A percentile compares a stretch with the other conserved stretches of the same genome.
Conservation (phyloP, 2,329 filamentous ascomycete species). For the Aureobasidium sp. region DNA sequence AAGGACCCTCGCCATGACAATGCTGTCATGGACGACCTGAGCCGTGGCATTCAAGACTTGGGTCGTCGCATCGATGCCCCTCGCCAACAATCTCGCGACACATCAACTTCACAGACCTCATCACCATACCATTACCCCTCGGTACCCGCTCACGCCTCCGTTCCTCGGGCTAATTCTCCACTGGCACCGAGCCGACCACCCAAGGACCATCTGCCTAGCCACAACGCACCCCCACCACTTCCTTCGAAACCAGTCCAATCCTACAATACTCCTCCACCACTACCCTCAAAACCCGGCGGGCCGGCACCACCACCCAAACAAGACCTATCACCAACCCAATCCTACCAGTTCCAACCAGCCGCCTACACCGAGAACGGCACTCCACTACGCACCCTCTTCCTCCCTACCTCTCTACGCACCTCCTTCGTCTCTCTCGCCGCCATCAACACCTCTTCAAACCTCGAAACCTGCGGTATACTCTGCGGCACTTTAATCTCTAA, state of each 20-base stretch:
- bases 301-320: slow-evolving; percentile 22
- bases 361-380: slow-evolving; percentile 85
- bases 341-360: slow-evolving; percentile 72
- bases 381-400: slow-evolving; percentile 77
- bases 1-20: slow-evolving; percentile 37
- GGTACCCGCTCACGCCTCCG: slow-evolving; percentile 25
- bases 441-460: slow-evolving; percentile 67
- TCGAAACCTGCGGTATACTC: slow-evolving; percentile 93
- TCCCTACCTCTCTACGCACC: slow-evolving; percentile 65
- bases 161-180: slow-evolving; percentile 9
- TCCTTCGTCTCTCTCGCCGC: slow-evolving; percentile 67
- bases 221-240: slow-evolving; percentile 15
- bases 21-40: slow-evolving; percentile 11
- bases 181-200: slow-evolving; percentile 19
- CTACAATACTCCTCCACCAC: not conserved
- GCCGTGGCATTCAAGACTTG: slow-evolving; percentile 4
- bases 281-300: not conserved
- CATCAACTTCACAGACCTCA: slow-evolving; percentile 10
- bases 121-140: slow-evolving; percentile 34
- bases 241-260: slow-evolving; percentile 21
- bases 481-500: slow-evolving; percentile 88
- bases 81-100: not conserved
- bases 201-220: not conserved
- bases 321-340: slow-evolving; percentile 39
- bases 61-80: not conserved